Evolutionary conservation across 345 rosid genomes (phyloP), one percentile per base, ranked within the genome.

Genomic region (Gossypium sturtianum): DNA sequence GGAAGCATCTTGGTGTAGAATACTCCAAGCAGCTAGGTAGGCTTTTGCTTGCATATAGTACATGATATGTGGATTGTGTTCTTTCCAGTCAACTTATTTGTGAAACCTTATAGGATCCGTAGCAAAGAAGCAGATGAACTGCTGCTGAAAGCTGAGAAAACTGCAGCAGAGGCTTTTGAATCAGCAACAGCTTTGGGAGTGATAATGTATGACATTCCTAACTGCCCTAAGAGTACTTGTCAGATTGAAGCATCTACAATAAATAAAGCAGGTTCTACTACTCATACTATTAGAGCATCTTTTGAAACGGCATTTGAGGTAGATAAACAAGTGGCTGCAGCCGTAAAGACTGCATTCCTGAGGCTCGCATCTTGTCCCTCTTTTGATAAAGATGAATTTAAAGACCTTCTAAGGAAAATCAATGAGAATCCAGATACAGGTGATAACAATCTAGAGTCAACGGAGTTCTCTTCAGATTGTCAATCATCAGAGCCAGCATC

Each of bases 1-100:
- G 57, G 97, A 95, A 85, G 93, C 97, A 58, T 93, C 99, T 72
- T 93, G 99, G 98, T 90, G 90, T 83, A 83, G 92, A 72, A 89
- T 91, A 79, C 97, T 95, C 73, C 79, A 80, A 75, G 97, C 97
- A 51, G 97, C 99, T 73, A 87, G 97, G 99, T 95, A 83, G 70
- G 3, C 6, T 53, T 80, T 67, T 23, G 11, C 48, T 56, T 72
- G 23, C 6, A 19, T 22, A 9, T 57, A 53, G 11, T 16, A 52
- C 1, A 13, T 57, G 10, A 45, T 56, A 27, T 43, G 22, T 74
- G 27, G 27, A 49, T 23, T 59, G 9, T 75, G 71, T 62, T 47
- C 9, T 70, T 59, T 51, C 7, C 38, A 17, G 63, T 29, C 16
- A 74, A 75, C 38, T 63, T 57, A 2, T 12, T 75, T 38, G 54